Base-by-base conservation (phyloP, 2,329 filamentous ascomycete genomes). In the Diplodia intermedia region DNA sequence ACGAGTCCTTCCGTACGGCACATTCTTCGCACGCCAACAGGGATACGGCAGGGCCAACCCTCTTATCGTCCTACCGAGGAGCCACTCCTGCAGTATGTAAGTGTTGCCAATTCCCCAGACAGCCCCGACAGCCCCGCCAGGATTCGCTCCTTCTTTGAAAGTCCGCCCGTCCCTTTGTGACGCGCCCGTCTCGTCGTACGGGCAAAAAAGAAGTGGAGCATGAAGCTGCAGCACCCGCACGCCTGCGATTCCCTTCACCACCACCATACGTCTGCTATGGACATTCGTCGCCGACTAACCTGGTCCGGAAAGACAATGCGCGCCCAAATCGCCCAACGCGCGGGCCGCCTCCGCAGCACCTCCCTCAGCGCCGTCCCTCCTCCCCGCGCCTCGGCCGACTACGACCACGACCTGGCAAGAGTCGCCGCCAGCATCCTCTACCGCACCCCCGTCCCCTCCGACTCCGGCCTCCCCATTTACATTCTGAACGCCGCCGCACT, bases 401-500 rank as follows among this genome's bases (percentile, higher is more conserved):
- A 85, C 72, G 79, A 82, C 23, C 76, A 76, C 3, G 76, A 79
- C 49, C 80, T 86, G 56, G 84, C 84, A 43, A 78, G 78, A 43
- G 77, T 81, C 56, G 85, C 85, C 11, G 79, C 82, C n/a, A 82
- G 82, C 49, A 85, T 86, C 70, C 80, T 87, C 43, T 87, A 85
- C 72, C 83, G 81, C 68, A 85, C 84, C 11, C 85, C 85, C 1
- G 77, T 83, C 2, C 82, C 82, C 18, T 85, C 84, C 8, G 77
- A 78, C 50, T 79, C 81, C 61, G 82, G 83, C 15, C 79, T 84
- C 36, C 84, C 84, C 3, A 75, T 86, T 57, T 84, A 85, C 74
- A 81, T 87, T 31, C 82, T 87, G 72, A 86, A 86, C 72, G 83
- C 84, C 9, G 84, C 84, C 20, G 85, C 84, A n/a, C 82, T 87